phyloP scores from a whole-genome alignment of 495 filamentous ascomycete genomes.

The Pyrenopolyporus hunteri region DNA sequence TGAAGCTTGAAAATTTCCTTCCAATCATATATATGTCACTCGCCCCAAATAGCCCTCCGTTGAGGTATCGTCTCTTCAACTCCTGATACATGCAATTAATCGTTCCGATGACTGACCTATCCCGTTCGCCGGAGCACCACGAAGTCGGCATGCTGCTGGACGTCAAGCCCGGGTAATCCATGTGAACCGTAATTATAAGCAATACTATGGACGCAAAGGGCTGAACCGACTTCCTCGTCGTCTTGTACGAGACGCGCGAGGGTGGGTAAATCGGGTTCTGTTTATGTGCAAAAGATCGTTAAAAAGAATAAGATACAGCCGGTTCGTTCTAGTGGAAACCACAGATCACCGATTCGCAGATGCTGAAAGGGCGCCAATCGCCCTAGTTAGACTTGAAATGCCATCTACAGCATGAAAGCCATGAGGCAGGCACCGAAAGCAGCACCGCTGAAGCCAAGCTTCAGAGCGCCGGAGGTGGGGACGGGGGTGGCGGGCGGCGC shows the following conservation, averaged over 20 bases:
- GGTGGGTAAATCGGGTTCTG: conserved; percentile 12
- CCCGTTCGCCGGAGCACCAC: conserved; percentile 25
- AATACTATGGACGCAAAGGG: conserved; percentile 24
- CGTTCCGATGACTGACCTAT: conserved; percentile 26
- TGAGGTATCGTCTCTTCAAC: conserved; percentile 23
- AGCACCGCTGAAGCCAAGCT: conserved; percentile 36
- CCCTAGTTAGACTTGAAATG: conserved; percentile 2
- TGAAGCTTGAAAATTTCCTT: conserved; percentile 25
- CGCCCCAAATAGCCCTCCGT: conserved; percentile 20
- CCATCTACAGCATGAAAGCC: conserved; percentile 37
- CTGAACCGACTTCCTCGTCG: conserved; percentile 20
- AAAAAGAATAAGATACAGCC: conserved; percentile 37
- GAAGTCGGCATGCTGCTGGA: conserved; percentile 19
- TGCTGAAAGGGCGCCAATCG: conserved; percentile 17
- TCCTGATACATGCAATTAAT: conserved; percentile 33
- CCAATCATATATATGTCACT: conserved; percentile 35
- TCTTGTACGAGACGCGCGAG: not conserved
- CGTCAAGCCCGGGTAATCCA: conserved; percentile 36
- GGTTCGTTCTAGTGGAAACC: conserved; percentile 37
- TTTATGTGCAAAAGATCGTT: conserved; percentile 40
- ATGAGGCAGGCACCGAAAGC: conserved; percentile 36
- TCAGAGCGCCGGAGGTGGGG: conserved; percentile 28
- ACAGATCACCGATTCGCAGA: conserved; percentile 33
- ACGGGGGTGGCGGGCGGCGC: conserved; percentile 21
- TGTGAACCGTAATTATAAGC: conserved; percentile 42